Conservation (phyloP, 441 rosid genomes). For the Erysimum cheiri region DNA sequence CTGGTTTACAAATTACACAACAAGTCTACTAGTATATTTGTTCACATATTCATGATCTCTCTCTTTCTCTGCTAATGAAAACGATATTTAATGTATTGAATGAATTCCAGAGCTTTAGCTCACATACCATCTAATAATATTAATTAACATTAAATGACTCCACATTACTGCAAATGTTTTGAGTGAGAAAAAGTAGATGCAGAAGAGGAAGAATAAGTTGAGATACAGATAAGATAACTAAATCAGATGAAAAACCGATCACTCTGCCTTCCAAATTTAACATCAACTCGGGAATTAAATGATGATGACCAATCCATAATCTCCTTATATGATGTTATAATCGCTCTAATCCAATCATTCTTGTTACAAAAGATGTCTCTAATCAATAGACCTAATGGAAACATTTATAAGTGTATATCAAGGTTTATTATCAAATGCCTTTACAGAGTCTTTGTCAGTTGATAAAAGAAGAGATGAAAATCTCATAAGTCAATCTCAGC, state of each 20-base stretch:
- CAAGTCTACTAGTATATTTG: slow-evolving; percentile 9
- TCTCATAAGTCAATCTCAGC: slow-evolving; percentile 17
- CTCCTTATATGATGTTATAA: neutral
- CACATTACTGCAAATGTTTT: slow-evolving; percentile 14
- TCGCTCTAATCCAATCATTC: neutral
- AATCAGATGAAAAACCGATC: no score
- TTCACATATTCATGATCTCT: neutral
- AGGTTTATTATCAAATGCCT: neutral
- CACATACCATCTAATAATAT: slow-evolving; percentile 1
- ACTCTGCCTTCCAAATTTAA: neutral
- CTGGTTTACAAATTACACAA: slow-evolving; percentile 2
- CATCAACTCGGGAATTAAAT: neutral
- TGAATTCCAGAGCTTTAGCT: neutral
- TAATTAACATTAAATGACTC: slow-evolving; percentile 4
- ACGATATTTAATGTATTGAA: neutral
- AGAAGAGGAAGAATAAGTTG: neutral
- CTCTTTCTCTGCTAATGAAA: neutral
- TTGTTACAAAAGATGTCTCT: neutral
- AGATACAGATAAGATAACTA: neutral
- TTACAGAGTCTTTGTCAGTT: neutral
- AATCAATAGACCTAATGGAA: neutral
- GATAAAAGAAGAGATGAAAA: neutral
- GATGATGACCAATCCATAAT: neutral
- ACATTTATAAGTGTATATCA: neutral
- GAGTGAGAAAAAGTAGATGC: neutral